Percentiles rank a stretch among this genome's conserved stretches.
Conservation (phyloP, 2,329 filamentous ascomycete species). For the Ophiostoma pallidulum region DNA sequence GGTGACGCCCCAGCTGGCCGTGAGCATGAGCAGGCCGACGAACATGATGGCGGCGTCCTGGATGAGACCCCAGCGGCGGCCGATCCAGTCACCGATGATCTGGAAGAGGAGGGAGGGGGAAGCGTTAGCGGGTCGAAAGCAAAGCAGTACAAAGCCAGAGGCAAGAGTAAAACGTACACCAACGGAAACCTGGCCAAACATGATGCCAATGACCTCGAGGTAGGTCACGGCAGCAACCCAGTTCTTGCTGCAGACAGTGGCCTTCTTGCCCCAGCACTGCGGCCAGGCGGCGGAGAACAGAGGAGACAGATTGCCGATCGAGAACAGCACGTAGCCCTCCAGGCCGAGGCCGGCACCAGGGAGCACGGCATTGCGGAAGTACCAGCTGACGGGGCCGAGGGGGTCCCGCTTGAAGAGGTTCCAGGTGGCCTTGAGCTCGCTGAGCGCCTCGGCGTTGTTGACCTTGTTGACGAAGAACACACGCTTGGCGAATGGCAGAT, state of each 20-base stretch:
- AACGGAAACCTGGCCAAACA: slow-evolving; percentile 82
- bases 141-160: too few relatives aligned
- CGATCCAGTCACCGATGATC: slow-evolving; percentile 62
- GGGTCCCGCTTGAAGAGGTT: slow-evolving; percentile 80
- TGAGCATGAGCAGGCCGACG: slow-evolving; percentile 82
- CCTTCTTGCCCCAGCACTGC: slow-evolving; percentile 58
- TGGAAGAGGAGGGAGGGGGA: slow-evolving; percentile 18
- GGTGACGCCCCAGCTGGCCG: slow-evolving; percentile 76
- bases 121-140: too few relatives aligned
- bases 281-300: slow-evolving; percentile 70
- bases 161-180: slow-evolving; percentile 60
- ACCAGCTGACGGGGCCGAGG: slow-evolving; percentile 72
- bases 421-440: slow-evolving; percentile 60
- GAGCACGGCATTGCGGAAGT: slow-evolving; percentile 83
- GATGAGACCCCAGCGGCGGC: slow-evolving; percentile 89
- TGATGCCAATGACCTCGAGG: slow-evolving; percentile 89
- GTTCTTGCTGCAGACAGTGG: slow-evolving; percentile 58
- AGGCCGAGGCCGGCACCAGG: slow-evolving; percentile 86
- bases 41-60: slow-evolving; percentile 96
- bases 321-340: slow-evolving; percentile 94
- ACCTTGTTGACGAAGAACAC: slow-evolving; percentile 66
- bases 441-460: slow-evolving; percentile 58
- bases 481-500: slow-evolving; percentile 62
- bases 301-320: slow-evolving; percentile 84
- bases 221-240: slow-evolving; percentile 84